Evolutionary conservation across 129 eudicot genomes (phyloP).

Genomic region (sunflower (Helianthus annuus)): DNA sequence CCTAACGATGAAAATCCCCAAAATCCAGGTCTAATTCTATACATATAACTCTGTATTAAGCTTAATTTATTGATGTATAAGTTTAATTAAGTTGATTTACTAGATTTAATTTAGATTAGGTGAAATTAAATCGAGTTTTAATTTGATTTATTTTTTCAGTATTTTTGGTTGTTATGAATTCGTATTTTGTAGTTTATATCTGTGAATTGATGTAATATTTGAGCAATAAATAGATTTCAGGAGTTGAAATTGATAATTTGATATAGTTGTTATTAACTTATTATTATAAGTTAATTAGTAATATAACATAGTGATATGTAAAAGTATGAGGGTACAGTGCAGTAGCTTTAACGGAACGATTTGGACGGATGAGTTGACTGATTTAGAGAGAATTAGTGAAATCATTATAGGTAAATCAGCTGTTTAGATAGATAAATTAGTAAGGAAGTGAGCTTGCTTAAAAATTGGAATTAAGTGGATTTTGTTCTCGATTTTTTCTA

Average conservation of each 20-base stretch:
- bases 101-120: not conserved
- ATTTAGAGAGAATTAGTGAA: not conserved
- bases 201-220: conserved; percentile 4
- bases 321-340: not conserved
- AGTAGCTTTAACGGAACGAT: not conserved
- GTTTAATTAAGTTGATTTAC: conserved; percentile 22
- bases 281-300: not conserved
- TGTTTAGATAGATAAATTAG: not conserved
- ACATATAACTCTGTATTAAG: not conserved
- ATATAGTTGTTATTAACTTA: not conserved
- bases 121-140: not conserved
- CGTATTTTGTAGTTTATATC: conserved; percentile 7
- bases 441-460: not conserved
- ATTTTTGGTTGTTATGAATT: not conserved
- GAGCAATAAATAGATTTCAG: not conserved
- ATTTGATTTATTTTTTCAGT: not conserved
- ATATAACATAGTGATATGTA: not conserved
- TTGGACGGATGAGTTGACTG: not conserved
- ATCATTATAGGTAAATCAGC: not conserved
- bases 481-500: not conserved
- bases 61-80: not conserved
- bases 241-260: not conserved
- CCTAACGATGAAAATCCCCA: conserved; percentile 46
- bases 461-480: not conserved
- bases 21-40: conserved; percentile 48